Conservation (phyloP, 495 filamentous ascomycete species). For the Penicillium longicatenatum region DNA sequence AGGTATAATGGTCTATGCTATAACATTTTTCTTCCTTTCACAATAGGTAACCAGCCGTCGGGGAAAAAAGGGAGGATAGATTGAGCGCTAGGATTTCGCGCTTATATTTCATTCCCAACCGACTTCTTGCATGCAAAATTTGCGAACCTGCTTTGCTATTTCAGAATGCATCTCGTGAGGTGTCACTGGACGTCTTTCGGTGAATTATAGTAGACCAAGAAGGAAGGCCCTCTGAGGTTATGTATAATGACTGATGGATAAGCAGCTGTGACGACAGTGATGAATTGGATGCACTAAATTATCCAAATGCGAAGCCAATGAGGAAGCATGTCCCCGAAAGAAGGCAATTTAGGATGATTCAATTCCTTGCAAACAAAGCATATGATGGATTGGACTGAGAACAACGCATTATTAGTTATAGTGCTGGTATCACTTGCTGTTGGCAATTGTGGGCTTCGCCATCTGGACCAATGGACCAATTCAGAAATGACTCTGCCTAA, state of each 20-base stretch:
- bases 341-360: not conserved
- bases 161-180: conserved; percentile 9
- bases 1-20: conserved; percentile 12
- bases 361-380: not conserved
- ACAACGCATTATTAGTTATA: not conserved
- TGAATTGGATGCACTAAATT: not conserved
- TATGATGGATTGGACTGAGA: not conserved
- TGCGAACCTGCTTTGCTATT: not conserved
- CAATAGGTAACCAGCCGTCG: conserved; percentile 20
- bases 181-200: conserved; percentile 8
- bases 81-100: conserved; percentile 12
- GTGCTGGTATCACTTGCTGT: too few species aligned
- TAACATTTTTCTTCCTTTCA: conserved; percentile 4
- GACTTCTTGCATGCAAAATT: not conserved
- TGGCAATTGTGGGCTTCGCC: too few species aligned
- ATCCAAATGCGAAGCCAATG: not conserved
- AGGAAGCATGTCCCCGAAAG: not conserved
- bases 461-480: too few species aligned
- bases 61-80: not conserved
- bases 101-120: not conserved
- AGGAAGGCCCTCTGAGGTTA: conserved; percentile 10
- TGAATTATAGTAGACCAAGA: conserved; percentile 7
- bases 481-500: too few species aligned
- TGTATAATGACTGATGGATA: conserved; percentile 12
- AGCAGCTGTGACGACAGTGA: conserved; percentile 9